Evolutionary conservation across 805 yeast genomes (phyloP), one percentile per base, ranked within the genome.

Genomic region (Candida oleophila): DNA sequence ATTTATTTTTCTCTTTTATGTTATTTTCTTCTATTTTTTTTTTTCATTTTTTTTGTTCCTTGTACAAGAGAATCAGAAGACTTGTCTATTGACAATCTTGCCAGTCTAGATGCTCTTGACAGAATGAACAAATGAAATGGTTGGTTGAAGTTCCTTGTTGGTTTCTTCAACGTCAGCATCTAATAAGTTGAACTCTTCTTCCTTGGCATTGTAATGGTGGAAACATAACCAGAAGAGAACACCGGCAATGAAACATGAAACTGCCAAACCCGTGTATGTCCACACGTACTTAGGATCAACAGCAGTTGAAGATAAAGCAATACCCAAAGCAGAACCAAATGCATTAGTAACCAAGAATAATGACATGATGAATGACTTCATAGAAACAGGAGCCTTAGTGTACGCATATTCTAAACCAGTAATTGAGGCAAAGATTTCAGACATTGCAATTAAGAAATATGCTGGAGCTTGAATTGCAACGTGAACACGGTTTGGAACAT

Each of bases 371-470:
- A 82, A 77, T 14, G 85, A 77, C 64, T 80, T 81, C 87, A 82
- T 81, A 42, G 77, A 68, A 7, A 74, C 76, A 37, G 94, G 94
- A 4, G 94, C 92, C 69, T 87, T 84, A 22, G 90, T 82, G 69
- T 85, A 87, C 16, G 95, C 95, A 60, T 85, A 86, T 69, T 87
- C 94, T 55, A 85, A 77, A 56, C 92, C 94, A 19, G 94, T 86
- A 56, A 86, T 80, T 44, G 87, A 83, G 28, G 91, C 90, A 55
- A 87, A 78, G 53, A 87, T 86, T 66, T 87, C 95, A 15, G 90
- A 80, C 45, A 85, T 61, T 11, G 87, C 92, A 64, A 85, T 81
- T 52, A 87, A 68, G 38, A 85, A 76, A 65, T 87, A 87, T 3
- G 89, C 85, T 15, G 85, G 85, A n/a, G 71, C 72, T 68, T 86